Percentiles rank a stretch among this genome's conserved stretches.
Evolutionary conservation across 805 yeast genomes (phyloP).

Genomic region (Metschnikowia chrysomelidarum): DNA sequence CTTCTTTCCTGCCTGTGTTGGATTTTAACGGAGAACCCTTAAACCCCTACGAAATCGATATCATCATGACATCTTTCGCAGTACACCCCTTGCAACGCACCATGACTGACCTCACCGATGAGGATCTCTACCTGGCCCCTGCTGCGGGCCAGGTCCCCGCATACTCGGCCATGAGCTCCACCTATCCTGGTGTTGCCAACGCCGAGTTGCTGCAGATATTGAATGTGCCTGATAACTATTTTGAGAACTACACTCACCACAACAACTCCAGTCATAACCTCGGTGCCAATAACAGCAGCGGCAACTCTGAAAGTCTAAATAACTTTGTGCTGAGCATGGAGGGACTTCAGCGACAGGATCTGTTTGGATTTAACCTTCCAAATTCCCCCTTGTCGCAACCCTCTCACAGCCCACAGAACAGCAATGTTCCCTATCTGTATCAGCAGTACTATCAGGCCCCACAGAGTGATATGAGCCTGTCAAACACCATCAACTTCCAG

Average conservation of each 20-base stretch:
- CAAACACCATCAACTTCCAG: constrained; percentile 7
- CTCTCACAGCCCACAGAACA: no score
- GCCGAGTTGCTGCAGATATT: constrained; percentile 28
- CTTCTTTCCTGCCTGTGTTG: constrained; percentile 5
- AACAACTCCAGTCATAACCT: constrained; percentile 15
- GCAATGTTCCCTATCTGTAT: no score
- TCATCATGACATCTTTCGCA: constrained; percentile 48
- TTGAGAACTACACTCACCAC: constrained; percentile 24
- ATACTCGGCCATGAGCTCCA: constrained; percentile 12
- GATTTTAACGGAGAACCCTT: constrained; percentile 2
- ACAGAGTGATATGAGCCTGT: constrained; percentile 10
- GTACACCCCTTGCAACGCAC: constrained; percentile 53
- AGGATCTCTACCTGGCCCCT: constrained; percentile 47
- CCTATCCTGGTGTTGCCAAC: constrained; percentile 13
- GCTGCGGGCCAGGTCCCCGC: constrained; percentile 7
- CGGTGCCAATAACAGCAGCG: no score
- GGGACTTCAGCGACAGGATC: no score
- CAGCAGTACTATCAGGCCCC: constrained; percentile 8
- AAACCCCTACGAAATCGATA: constrained; percentile 9
- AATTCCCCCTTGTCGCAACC: no score
- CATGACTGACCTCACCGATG: constrained; percentile 58
- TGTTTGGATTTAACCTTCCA: no score
- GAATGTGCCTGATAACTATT: constrained; percentile 32
- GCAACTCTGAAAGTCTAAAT: no score
- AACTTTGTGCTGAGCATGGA: no score